phyloP scores from a whole-genome alignment of 805 yeast genomes.

The Candida michaelii region DNA sequence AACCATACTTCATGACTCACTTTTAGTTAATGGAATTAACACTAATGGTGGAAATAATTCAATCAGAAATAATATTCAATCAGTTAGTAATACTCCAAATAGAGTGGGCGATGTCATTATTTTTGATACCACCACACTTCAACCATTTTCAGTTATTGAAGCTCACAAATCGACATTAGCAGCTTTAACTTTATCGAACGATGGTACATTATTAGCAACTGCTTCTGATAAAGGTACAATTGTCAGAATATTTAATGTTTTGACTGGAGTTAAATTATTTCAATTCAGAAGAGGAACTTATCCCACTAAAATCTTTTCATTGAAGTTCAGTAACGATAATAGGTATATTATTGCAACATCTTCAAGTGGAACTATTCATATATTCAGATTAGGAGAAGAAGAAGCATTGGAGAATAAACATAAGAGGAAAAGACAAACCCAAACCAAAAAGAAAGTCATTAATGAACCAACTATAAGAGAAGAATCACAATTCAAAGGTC shows the following conservation, averaged over 20 bases:
- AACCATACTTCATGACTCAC: slow-evolving; percentile 42
- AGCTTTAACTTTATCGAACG: slow-evolving; percentile 63
- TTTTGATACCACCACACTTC: slow-evolving; percentile 71
- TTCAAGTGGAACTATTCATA: slow-evolving; percentile 89
- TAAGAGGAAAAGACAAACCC: slow-evolving; percentile 23
- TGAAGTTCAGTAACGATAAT: slow-evolving; percentile 72
- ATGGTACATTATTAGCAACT: slow-evolving; percentile 82
- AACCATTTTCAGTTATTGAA: slow-evolving; percentile 77
- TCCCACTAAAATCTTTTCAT: slow-evolving; percentile 74
- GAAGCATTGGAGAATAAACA: slow-evolving; percentile 42
- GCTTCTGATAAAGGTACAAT: slow-evolving; percentile 91
- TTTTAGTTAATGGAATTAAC: slow-evolving; percentile 40
- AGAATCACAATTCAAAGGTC: slow-evolving; percentile 14
- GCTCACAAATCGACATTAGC: slow-evolving; percentile 84
- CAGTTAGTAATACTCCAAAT: slow-evolving; percentile 42
- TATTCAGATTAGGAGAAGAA: slow-evolving; percentile 69
- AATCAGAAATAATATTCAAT: slow-evolving; percentile 38
- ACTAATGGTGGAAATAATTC: slow-evolving; percentile 43
- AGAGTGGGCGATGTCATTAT: slow-evolving; percentile 71
- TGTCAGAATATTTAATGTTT: slow-evolving; percentile 73
- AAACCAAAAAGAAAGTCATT: slow-evolving; percentile 11
- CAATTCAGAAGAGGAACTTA: slow-evolving; percentile 87
- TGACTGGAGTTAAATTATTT: slow-evolving; percentile 58
- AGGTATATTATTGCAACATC: slow-evolving; percentile 78
- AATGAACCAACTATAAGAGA: slow-evolving; percentile 29